These are phyloP conservation scores for Fusarium pseudoanthophilum DNA, from an alignment of 2,329 filamentous ascomycete genomes.

Conservation along the genomic window DNA sequence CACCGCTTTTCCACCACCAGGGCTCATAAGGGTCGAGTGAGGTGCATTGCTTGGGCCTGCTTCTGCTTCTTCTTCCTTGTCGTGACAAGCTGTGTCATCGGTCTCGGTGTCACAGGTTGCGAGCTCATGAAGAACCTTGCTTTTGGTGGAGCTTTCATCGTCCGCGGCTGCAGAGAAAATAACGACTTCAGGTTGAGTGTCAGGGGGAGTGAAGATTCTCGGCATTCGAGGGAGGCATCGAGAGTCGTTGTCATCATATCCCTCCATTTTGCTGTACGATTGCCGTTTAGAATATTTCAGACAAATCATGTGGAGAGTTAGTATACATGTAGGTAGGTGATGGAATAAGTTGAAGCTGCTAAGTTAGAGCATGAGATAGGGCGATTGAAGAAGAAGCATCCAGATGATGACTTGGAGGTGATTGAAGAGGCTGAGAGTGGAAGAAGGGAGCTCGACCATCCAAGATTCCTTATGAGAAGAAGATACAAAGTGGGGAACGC, in stretches of 20 bases:
- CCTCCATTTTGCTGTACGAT: constrained; percentile 32
- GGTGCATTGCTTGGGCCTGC: background rate
- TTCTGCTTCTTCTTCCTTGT: background rate
- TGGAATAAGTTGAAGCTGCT: background rate
- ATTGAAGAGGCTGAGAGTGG: background rate
- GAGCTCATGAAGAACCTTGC: background rate
- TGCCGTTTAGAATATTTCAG: background rate
- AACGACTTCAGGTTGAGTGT: constrained; percentile 13
- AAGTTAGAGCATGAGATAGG: constrained; percentile 6
- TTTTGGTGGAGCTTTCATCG: background rate
- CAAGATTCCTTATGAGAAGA: too few species aligned
- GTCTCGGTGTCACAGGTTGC: background rate
- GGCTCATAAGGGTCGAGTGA: constrained; percentile 25
- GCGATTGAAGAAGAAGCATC: background rate
- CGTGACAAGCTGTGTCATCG: background rate
- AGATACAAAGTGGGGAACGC: background rate
- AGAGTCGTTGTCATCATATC: constrained; percentile 12
- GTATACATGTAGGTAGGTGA: constrained; percentile 24
- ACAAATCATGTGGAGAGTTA: background rate
- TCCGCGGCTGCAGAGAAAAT: constrained; percentile 14
- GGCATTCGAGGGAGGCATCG: constrained; percentile 37
- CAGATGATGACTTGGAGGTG: constrained; percentile 1
- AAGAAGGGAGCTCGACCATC: background rate
- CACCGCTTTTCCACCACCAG: constrained; percentile 9
- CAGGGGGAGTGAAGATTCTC: constrained; percentile 21